Conservation (phyloP, 2,329 filamentous ascomycete species). For the Ambrosiella beaveri region DNA sequence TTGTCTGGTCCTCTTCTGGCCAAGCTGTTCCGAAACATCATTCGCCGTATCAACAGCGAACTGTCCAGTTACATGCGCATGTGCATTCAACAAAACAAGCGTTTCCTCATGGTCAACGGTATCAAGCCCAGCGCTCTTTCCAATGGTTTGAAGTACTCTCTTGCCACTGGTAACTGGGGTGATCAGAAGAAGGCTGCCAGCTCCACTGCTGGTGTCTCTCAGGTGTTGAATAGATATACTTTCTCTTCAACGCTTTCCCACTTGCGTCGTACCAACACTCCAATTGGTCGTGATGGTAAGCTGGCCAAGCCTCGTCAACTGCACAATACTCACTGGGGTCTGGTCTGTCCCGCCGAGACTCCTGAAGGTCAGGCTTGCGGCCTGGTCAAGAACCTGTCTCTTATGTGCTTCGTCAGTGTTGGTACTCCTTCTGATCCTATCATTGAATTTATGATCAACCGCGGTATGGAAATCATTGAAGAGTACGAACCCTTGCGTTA, state of each 20-base stretch:
- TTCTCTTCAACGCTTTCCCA: constrained; percentile 94
- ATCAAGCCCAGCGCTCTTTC: constrained; percentile 84
- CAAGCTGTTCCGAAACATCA: constrained; percentile 87
- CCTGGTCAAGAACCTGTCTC: constrained; percentile 88
- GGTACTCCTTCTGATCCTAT: constrained; percentile 82
- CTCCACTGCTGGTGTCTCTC: constrained; percentile 90
- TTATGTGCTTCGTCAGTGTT: constrained; percentile 98
- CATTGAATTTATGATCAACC: constrained; percentile 85
- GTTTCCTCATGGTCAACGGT: constrained; percentile 80
- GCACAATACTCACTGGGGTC: constrained; percentile 96
- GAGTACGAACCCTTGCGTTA: constrained; percentile 78
- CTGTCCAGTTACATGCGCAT: constrained; percentile 81
- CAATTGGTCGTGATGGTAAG: constrained; percentile 93
- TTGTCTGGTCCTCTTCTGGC: constrained; percentile 85
- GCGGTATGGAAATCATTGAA: constrained; percentile 91
- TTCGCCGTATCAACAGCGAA: constrained; percentile 79
- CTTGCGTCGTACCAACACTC: constrained; percentile 91
- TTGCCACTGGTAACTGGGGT: constrained; percentile 97
- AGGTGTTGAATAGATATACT: constrained; percentile 94
- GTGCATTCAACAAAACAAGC: constrained; percentile 73
- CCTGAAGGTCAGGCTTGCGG: constrained; percentile 97
- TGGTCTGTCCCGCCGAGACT: constrained; percentile 93
- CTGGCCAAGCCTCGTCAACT: constrained; percentile 94
- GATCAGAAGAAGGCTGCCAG: constrained; percentile 97
- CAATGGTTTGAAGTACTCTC: constrained; percentile 86